A percentile compares a stretch with the other conserved stretches of the same genome.
Evolutionary conservation across 2,329 filamentous ascomycete species (phyloP).

Genomic region (Sporothrix globosa): DNA sequence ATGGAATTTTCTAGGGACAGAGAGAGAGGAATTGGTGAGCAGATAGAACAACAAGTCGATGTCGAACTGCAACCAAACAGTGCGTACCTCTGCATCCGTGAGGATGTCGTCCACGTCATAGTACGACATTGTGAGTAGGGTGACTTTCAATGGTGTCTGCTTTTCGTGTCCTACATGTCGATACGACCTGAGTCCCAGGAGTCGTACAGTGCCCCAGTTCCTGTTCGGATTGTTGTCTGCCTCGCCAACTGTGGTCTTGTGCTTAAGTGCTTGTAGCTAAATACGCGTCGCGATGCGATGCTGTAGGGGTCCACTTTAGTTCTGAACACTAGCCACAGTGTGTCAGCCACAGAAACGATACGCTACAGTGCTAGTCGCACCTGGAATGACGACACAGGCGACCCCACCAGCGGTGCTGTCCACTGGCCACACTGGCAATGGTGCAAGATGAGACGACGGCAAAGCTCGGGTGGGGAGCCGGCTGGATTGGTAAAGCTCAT

Average conservation of each 20-base stretch:
- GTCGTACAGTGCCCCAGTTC: background rate
- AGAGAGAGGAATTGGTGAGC: conserved; percentile 11
- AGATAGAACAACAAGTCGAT: background rate
- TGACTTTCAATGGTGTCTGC: background rate
- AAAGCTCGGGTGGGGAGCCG: conserved; percentile 34
- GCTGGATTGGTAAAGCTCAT: conserved; percentile 25
- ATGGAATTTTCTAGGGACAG: conserved; percentile 74
- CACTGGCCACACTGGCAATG: background rate
- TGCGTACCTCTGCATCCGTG: conserved; percentile 73
- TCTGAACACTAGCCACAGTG: conserved; percentile 4
- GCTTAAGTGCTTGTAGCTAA: background rate
- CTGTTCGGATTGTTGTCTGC: background rate
- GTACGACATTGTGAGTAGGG: conserved; percentile 63
- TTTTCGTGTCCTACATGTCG: background rate
- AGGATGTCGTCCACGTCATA: conserved; percentile 85
- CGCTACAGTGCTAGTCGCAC: background rate
- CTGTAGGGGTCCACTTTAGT: background rate
- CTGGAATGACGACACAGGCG: conserved; percentile 30
- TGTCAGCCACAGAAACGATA: background rate
- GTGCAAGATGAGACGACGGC: conserved; percentile 9
- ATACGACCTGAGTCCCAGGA: background rate
- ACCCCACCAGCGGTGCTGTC: background rate
- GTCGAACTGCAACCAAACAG: background rate
- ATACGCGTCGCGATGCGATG: conserved; percentile 30
- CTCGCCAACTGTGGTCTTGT: background rate